Conservation (phyloP, 306 rosid species). For the apple (Malus domestica) region DNA sequence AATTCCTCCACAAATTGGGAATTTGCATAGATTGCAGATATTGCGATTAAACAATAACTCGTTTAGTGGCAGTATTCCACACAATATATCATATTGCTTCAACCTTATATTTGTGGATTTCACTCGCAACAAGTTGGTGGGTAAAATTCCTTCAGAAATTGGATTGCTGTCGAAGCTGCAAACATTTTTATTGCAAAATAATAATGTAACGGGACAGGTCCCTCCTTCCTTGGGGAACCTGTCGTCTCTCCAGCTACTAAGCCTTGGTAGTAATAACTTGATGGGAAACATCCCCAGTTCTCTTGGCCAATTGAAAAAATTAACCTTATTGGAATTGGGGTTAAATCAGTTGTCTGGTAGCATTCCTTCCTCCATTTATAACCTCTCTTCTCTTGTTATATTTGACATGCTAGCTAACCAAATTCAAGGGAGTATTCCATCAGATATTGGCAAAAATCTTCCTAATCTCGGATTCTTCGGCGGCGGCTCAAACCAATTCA, state of each 20-base stretch:
- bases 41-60: fast-evolving
- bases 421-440: background rate
- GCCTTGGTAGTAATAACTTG: background rate
- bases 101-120: background rate
- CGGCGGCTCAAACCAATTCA: fast-evolving
- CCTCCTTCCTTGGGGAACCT: background rate
- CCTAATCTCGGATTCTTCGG: background rate
- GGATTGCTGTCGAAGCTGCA: background rate
- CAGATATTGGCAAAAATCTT: background rate
- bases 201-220: background rate
- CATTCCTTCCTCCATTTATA: background rate
- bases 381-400: background rate
- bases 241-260: background rate
- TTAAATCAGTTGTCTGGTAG: background rate
- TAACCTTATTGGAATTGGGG: background rate
- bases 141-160: background rate
- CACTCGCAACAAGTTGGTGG: background rate
- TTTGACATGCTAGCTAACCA: fast-evolving
- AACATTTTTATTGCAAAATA: fast-evolving
- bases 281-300: background rate
- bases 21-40: background rate
- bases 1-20: background rate
- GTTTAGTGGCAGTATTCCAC: background rate
- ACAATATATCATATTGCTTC: background rate
- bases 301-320: background rate